phyloP scores from a whole-genome alignment of 768 basidiomycete genomes.

The Tulasnella sp. region DNA sequence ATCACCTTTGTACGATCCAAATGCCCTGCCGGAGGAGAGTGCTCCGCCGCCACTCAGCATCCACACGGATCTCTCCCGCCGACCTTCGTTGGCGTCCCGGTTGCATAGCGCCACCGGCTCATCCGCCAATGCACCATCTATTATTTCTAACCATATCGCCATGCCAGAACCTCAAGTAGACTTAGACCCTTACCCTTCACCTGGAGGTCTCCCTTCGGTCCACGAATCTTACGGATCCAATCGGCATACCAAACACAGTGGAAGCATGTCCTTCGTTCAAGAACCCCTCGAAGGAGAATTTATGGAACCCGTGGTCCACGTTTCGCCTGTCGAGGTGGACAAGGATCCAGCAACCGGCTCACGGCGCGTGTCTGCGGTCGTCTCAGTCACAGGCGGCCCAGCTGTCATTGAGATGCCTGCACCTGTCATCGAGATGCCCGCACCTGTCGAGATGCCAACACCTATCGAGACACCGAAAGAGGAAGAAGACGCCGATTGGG shows the following conservation, averaged over 20 bases:
- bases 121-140: background rate
- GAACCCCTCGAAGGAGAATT: background rate
- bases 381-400: background rate
- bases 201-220: slow-evolving; percentile 2
- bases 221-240: background rate
- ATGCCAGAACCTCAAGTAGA: background rate
- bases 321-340: slow-evolving; percentile 3
- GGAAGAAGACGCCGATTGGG: background rate
- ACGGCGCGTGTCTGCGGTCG: background rate
- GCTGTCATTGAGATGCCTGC: background rate
- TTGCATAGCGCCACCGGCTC: background rate
- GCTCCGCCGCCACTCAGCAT: background rate
- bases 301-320: background rate
- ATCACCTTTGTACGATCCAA: background rate
- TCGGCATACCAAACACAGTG: background rate
- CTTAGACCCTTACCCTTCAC: background rate
- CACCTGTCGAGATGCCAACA: background rate
- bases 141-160: slow-evolving; percentile 3
- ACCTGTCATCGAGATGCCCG: background rate
- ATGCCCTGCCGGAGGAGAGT: background rate
- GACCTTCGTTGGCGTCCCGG: background rate
- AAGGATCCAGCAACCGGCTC: slow-evolving; percentile 4
- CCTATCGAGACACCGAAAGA: background rate
- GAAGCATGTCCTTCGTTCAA: background rate
- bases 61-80: background rate